Evolutionary conservation across 2,329 filamentous ascomycete genomes (phyloP), one percentile per base, ranked within the genome.

Genomic region (Xylariaceae sp.): DNA sequence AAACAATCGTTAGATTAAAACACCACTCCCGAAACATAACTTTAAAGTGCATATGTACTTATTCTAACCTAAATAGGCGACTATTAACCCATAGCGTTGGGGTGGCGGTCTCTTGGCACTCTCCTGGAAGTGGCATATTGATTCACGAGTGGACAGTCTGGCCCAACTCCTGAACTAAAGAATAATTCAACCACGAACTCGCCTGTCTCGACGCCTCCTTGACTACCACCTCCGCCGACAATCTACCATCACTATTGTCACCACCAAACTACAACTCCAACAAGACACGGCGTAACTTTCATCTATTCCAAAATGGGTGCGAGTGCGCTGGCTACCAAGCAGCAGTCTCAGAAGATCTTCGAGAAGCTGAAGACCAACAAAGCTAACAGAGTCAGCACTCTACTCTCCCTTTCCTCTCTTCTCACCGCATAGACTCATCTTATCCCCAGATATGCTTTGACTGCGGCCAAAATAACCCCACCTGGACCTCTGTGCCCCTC

Each of bases 401-500:
- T 42, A 17, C 39, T 35, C 18, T 27, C 11, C 12, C 22, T 30
- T 11, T 18, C n/a, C 36, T 17, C 15, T 9, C 22, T 17, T 12
- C 1, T 7, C 6, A 18, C n/a, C 2, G 10, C 3, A 11, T 33
- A 14, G 33, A 12, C 44, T 47, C 27, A 45, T 39, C 30, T 30
- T 30, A 19, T 32, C 39, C 19, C 31, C 39, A 66, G 91, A 83
- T 95, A 76, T 99, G 94, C 80, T 99, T 99, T 74, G 94, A 99
- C 75, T 99, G 94, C 73, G 86, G 89, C 68, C 87, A 90, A 65
- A 97, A 97, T 75, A 96, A 96, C 68, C 94, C 94, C 55, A 97
- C 94, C 51, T 99, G 94, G 94, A 95, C 91, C 7, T 97, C 92
- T 6, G 91, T 96, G 31, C 91, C 92, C 11, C 90, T 99, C 58